Percentiles rank a stretch among this genome's conserved stretches.
Evolutionary conservation across 2,329 filamentous ascomycete species (phyloP).

Genomic region (Phaeomoniella chlamydospora): DNA sequence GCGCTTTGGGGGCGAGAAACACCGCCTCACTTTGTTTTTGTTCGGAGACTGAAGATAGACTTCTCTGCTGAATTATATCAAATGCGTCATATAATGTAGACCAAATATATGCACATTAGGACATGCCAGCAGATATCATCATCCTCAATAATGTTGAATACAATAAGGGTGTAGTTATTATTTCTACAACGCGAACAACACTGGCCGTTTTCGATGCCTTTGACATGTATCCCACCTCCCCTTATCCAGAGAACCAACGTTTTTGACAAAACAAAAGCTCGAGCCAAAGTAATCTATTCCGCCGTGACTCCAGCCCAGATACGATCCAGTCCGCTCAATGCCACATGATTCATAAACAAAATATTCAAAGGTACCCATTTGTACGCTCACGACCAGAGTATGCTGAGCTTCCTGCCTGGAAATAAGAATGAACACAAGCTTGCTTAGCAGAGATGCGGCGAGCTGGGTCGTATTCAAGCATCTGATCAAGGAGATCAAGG

Average conservation of each 20-base stretch:
- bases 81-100: too few relatives aligned
- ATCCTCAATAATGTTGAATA: too few relatives aligned
- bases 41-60: too few relatives aligned
- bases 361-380: constrained; percentile 22
- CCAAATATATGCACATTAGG: too few relatives aligned
- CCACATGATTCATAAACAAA: not conserved
- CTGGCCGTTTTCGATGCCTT: too few relatives aligned
- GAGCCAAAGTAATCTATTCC: not conserved
- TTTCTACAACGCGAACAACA: too few relatives aligned
- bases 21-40: too few relatives aligned
- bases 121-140: too few relatives aligned
- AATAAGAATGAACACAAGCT: constrained; percentile 73
- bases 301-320: not conserved
- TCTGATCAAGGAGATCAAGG: constrained; percentile 38
- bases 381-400: constrained; percentile 29
- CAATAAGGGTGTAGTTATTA: too few relatives aligned
- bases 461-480: constrained; percentile 79
- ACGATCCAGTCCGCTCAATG: constrained; percentile 4
- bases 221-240: not conserved
- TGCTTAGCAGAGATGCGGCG: constrained; percentile 81
- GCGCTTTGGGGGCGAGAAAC: too few relatives aligned
- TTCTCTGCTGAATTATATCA: too few relatives aligned
- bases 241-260: not conserved
- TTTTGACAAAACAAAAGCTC: not conserved
- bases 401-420: constrained; percentile 37